Percentiles rank a stretch among this genome's conserved stretches.
Conservation (phyloP, 2,329 filamentous ascomycete species). For the Apiospora saccharicola region DNA sequence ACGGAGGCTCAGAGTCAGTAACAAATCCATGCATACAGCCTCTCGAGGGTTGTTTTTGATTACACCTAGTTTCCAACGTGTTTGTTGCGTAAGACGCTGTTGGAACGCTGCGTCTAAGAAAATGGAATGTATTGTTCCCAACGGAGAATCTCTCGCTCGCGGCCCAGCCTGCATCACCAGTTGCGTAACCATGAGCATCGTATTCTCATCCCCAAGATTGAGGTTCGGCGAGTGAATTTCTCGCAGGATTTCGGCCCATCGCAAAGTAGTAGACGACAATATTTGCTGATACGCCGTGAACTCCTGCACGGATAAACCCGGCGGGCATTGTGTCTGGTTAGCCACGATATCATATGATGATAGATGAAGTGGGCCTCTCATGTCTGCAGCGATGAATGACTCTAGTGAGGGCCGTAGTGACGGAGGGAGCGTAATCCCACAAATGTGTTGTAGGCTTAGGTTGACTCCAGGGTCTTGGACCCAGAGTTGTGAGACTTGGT, state of each 20-base stretch:
- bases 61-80: slow-evolving; percentile 50
- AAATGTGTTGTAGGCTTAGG: slow-evolving; percentile 41
- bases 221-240: slow-evolving; percentile 62
- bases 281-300: slow-evolving; percentile 60
- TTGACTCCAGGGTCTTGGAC: slow-evolving; percentile 33
- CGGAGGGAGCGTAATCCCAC: slow-evolving; percentile 31
- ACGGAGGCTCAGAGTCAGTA: slow-evolving; percentile 60
- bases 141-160: too few relatives aligned
- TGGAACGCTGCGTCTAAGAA: too few relatives aligned
- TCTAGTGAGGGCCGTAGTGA: slow-evolving; percentile 31
- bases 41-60: slow-evolving; percentile 68
- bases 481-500: slow-evolving; percentile 33
- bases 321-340: slow-evolving; percentile 56
- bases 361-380: slow-evolving; percentile 47
- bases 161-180: slow-evolving; percentile 63
- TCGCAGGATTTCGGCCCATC: slow-evolving; percentile 58
- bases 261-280: slow-evolving; percentile 51
- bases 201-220: slow-evolving; percentile 66
- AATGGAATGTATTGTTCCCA: too few relatives aligned
- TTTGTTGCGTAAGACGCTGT: slow-evolving; percentile 51
- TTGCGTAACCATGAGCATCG: slow-evolving; percentile 56
- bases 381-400: slow-evolving; percentile 33
- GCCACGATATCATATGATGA: slow-evolving; percentile 64
- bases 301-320: slow-evolving; percentile 56
- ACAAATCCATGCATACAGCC: slow-evolving; percentile 60